Base-by-base conservation (phyloP, 768 basidiomycete genomes). In the Pleurotus platypus region DNA sequence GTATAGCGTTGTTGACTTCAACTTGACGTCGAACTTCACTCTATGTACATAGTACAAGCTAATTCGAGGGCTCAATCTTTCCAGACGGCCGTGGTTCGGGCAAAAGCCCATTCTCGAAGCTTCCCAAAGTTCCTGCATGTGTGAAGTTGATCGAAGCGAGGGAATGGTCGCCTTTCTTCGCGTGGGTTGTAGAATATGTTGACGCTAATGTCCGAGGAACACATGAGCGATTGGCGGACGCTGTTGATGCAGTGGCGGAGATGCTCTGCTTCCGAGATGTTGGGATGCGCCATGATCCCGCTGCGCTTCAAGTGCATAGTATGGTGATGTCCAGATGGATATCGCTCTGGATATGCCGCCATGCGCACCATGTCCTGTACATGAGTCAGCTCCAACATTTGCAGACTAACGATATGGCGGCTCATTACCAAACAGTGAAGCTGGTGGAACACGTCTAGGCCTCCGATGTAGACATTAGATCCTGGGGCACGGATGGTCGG, bases 381-480 rank as follows among this genome's bases (percentile, higher is more conserved):
- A 26, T n/a, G 37, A 50, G 11, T 35, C 11, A 35, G 30, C 8
- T 8, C 11, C 30, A 35, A 35, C 30, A 8, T 35, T 11, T 8
- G 2, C 9, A 35, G 8, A 35, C 11, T 35, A 11, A 12, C 11
- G 5, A 18, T 38, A 37, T 11, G 30, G 56, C 7, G 4, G n/a
- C 11, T 24, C 48, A 49, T 49, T 48, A 61, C 66, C 53, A 67
- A 40, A 40, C 66, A 66, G 45, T 66, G 66, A 13, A 67, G 47
- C 40, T 67, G 66, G 45, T 67, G 66, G 46, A 67, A 67, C 9
- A 67, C 66, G 42, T 67, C 65, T 13, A 67, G 37, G 11, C 43
- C 57, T 15, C 57, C 61, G 16, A 67, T 49, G 49, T 67, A 67
- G 2, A 50, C 49, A 45, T 66, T 61, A 5, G 49, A 30, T 7